Evolutionary conservation across 371 early-diverging fungal species (phyloP), one percentile per base, ranked within the genome.

Genomic region (Mortierella sp.): DNA sequence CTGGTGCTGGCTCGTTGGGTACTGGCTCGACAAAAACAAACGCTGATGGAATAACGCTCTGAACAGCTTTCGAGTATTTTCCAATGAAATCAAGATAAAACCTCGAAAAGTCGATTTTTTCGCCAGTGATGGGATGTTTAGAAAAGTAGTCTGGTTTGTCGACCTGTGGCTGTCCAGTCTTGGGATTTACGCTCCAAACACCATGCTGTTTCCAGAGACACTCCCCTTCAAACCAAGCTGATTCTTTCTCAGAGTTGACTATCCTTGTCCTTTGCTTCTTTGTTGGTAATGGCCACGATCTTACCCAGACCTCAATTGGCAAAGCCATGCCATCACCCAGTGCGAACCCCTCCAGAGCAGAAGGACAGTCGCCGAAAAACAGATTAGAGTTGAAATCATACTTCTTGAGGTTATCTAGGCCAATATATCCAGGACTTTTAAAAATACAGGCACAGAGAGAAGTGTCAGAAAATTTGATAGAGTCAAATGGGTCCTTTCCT

Each of bases 141-240:
- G 87, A 79, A 77, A 95, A 95, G 68, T 95, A 94, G 54, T 90
- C 85, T 0, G 90, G 79, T 24, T 88, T 84, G 1, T 90, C 72
- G n/a, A 90, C 60, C 8, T 84, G 84, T 3, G 94, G 92, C 32
- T 89, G 69, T 6, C 89, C 90, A 30, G 84, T 84, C n/a, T 75
- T 67, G 0, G 85, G 72, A 60, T 89, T 84, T 6, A 90, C 30
- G 18, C 86, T 89, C 94, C 94, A 95, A 2, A 95, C 93, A 32
- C 94, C 94, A 68, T 94, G 93, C 35, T 90, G 85, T 28, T 85
- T 90, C 94, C 96, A 95, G 16, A 94, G 84, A 75, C 95, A 95
- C n/a, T 84, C 86, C 3, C 88, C 90, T 6, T 87, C 84, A 1
- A 90, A 64, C 93, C 94, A 94, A 0, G 90, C 93, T 0, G 88